phyloP scores from a whole-genome alignment of 306 rosid species.

The Quercus aquifolioides region DNA sequence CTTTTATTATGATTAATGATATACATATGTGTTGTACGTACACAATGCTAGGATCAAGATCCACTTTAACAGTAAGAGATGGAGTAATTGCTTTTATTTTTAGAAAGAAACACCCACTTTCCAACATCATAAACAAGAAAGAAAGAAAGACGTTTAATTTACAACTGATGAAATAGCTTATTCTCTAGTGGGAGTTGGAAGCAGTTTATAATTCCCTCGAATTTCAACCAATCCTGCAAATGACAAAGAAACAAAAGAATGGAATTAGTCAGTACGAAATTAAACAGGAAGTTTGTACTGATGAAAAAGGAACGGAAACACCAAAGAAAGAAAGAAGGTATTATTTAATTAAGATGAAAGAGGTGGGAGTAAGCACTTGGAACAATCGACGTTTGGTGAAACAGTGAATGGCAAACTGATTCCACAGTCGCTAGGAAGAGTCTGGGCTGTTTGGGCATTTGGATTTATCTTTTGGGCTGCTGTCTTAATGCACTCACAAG shows the following conservation, averaged over 20 bases:
- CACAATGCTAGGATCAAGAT: too few species aligned
- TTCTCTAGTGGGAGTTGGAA: too few species aligned
- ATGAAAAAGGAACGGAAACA: background rate
- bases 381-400: constrained; percentile 62
- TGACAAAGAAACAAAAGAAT: background rate
- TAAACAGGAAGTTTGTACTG: background rate
- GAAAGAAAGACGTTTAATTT: too few species aligned
- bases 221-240: constrained; percentile 41
- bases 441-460: constrained; percentile 49
- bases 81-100: too few species aligned
- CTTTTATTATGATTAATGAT: too few species aligned
- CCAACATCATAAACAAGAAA: too few species aligned
- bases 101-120: too few species aligned
- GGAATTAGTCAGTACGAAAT: background rate
- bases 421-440: constrained; percentile 74
- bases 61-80: too few species aligned
- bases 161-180: too few species aligned
- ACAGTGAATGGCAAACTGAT: constrained; percentile 32
- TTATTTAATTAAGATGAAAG: background rate
- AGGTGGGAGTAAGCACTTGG: constrained; percentile 39
- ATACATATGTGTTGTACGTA: too few species aligned
- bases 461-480: constrained; percentile 41
- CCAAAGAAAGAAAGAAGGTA: background rate
- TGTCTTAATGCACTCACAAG: constrained; percentile 65
- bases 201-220: background rate